These are phyloP conservation scores for Penicillium crystallinum DNA, from an alignment of 495 filamentous ascomycete genomes.

Conservation along the genomic window DNA sequence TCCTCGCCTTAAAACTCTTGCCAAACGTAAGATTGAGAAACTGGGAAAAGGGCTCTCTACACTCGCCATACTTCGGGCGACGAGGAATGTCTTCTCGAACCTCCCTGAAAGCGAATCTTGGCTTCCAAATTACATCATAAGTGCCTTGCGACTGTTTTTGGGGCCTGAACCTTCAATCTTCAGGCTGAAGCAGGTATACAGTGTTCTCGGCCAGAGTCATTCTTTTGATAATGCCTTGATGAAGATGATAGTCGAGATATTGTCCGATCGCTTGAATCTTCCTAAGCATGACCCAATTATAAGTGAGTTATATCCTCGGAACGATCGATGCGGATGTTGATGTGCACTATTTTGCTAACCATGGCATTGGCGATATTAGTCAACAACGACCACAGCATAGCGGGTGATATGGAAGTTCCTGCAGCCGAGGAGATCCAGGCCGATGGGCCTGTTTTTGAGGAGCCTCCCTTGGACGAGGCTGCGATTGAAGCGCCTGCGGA, in stretches of 20 bases:
- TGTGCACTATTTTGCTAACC: too few species aligned
- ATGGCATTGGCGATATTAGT: too few species aligned
- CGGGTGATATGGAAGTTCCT: too few species aligned
- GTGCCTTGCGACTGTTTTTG: neutral
- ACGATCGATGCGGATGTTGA: neutral
- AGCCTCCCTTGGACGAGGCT: too few species aligned
- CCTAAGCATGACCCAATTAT: neutral
- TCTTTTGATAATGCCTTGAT: neutral
- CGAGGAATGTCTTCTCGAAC: conserved; percentile 3
- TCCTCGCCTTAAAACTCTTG: conserved; percentile 3
- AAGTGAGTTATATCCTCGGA: neutral
- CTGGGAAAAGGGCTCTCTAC: conserved; percentile 4
- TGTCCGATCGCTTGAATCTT: neutral
- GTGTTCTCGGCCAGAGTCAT: neutral
- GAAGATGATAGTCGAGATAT: neutral
- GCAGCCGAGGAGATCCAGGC: too few species aligned
- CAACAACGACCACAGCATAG: too few species aligned
- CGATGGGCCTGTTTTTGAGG: too few species aligned
- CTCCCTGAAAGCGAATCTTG: conserved; percentile 12
- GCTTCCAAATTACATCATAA: conserved; percentile 7
- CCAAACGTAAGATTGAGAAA: conserved; percentile 3
- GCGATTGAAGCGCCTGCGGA: too few species aligned
- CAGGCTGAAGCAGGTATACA: neutral
- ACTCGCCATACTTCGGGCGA: conserved; percentile 1
- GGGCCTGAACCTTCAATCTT: neutral